phyloP scores from a whole-genome alignment of 2,329 filamentous ascomycete species.

The Colletotrichum endophyticum region DNA sequence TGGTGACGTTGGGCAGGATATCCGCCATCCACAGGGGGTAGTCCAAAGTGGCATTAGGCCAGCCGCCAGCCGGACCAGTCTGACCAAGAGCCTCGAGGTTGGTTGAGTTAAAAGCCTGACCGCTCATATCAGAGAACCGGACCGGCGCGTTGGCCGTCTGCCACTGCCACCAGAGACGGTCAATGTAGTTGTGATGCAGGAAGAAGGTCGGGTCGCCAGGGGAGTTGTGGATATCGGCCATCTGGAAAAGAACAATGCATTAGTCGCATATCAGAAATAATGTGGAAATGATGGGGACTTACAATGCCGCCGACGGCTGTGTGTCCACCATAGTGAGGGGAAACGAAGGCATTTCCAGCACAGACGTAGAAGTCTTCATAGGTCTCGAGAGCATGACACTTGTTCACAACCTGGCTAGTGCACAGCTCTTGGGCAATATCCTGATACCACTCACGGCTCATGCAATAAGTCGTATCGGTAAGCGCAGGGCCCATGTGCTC shows the following conservation, averaged over 20 bases:
- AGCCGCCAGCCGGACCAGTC: neutral
- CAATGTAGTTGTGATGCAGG: neutral
- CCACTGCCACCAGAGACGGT: neutral
- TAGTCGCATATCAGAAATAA: accelerated
- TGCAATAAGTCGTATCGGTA: neutral
- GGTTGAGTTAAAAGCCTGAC: neutral
- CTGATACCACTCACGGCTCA: neutral
- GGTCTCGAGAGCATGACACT: neutral
- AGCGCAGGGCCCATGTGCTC: neutral
- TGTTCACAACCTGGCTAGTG: neutral
- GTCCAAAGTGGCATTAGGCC: neutral
- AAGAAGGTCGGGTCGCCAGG: neutral
- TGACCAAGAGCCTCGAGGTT: neutral
- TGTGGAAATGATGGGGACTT: neutral
- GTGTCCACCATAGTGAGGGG: neutral
- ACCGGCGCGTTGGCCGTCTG: neutral
- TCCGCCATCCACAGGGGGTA: neutral
- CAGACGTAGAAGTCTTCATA: neutral
- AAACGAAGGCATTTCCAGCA: neutral
- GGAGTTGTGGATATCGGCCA: neutral
- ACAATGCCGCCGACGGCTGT: neutral
- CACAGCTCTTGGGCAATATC: neutral
- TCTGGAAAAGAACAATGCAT: neutral
- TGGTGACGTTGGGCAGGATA: neutral
- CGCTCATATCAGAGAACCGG: neutral